Evolutionary conservation across 2,329 filamentous ascomycete genomes (phyloP).

Genomic region (Penicillium sp.): DNA sequence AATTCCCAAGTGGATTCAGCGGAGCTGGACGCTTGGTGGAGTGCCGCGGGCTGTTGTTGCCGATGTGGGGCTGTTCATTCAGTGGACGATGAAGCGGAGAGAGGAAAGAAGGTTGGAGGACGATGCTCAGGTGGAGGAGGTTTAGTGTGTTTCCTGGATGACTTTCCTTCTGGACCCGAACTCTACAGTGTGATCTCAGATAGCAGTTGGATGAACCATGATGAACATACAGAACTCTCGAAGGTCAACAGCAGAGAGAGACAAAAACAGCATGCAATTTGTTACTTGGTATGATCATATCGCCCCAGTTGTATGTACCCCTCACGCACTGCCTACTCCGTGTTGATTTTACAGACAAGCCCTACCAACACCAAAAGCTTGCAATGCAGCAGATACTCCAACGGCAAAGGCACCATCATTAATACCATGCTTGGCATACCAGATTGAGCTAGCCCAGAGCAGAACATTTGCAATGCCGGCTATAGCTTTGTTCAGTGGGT

Average conservation of each 20-base stretch:
- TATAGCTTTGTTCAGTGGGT: conserved; percentile 32
- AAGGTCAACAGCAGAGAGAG: background rate
- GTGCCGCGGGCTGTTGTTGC: conserved; percentile 39
- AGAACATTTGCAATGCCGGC: conserved; percentile 27
- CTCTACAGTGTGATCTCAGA: background rate
- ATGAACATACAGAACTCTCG: background rate
- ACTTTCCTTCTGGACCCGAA: background rate
- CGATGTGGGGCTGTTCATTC: conserved; percentile 42
- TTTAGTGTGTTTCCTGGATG: background rate
- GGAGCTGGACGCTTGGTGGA: conserved; percentile 39
- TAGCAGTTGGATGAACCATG: background rate
- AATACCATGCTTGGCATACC: conserved; percentile 32
- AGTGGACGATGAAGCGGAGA: conserved; percentile 29
- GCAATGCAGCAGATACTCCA: conserved; percentile 25
- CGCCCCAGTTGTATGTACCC: background rate
- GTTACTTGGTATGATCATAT: background rate
- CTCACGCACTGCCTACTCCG: background rate
- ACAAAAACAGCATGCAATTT: background rate
- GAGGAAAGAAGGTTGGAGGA: background rate
- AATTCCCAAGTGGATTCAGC: conserved; percentile 40
- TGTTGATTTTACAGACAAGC: conserved; percentile 3
- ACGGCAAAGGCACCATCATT: conserved; percentile 23
- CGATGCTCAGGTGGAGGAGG: background rate
- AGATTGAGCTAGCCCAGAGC: conserved; percentile 31
- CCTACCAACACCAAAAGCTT: conserved; percentile 23